Conservation (phyloP, 768 basidiomycete genomes). For the Termitomyces sp. region DNA sequence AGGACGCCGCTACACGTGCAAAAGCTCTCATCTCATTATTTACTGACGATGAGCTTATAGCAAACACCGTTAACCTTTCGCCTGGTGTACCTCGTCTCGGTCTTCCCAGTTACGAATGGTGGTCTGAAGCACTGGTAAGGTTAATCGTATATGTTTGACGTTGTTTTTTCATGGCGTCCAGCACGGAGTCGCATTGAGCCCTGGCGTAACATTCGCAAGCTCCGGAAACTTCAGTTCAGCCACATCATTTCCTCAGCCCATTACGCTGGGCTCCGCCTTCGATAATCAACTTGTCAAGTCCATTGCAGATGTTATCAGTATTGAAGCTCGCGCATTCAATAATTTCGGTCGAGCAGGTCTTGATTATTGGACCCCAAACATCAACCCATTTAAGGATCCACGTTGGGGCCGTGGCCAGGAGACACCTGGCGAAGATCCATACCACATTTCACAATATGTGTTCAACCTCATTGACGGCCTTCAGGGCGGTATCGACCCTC, state of each 20-base stretch:
- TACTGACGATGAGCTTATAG: slow-evolving; percentile 48
- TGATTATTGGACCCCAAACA: slow-evolving; percentile 58
- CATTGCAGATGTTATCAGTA: slow-evolving; percentile 49
- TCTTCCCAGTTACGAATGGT: slow-evolving; percentile 56
- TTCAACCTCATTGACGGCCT: slow-evolving; percentile 51
- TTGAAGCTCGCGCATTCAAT: slow-evolving; percentile 57
- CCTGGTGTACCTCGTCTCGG: slow-evolving; percentile 54
- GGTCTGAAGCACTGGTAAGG: slow-evolving; percentile 54
- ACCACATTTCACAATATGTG: slow-evolving; percentile 50
- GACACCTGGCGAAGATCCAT: slow-evolving; percentile 61
- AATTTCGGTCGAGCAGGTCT: slow-evolving; percentile 50
- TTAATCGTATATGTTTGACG: background rate
- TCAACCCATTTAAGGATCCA: slow-evolving; percentile 58
- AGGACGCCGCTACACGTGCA: slow-evolving; percentile 44
- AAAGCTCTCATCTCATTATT: slow-evolving; percentile 45
- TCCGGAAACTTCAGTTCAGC: slow-evolving; percentile 54
- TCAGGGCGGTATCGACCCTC: slow-evolving; percentile 55
- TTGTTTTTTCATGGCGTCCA: slow-evolving; percentile 13
- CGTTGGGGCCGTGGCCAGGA: slow-evolving; percentile 64
- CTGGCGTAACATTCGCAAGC: slow-evolving; percentile 47
- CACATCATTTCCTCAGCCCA: slow-evolving; percentile 58
- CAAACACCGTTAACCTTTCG: slow-evolving; percentile 46
- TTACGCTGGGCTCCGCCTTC: slow-evolving; percentile 52
- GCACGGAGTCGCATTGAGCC: slow-evolving; percentile 56
- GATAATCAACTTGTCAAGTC: slow-evolving; percentile 49